Base-by-base conservation (phyloP, 208 protist species). In the Leishmania tarentolae region DNA sequence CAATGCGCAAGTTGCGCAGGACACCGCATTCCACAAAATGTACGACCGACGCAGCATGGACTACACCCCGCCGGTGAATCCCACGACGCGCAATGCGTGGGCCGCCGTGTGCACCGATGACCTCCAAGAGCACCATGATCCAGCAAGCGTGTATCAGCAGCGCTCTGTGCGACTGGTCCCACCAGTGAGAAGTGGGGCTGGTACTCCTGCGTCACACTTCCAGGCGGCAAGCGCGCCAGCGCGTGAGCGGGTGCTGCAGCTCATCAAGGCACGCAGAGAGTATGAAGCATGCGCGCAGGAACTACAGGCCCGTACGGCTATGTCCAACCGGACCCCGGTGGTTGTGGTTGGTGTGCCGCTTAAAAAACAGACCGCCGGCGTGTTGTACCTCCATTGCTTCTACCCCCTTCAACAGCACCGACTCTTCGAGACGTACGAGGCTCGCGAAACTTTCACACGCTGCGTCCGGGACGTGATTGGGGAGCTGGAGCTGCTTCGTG, bases 381-480 rank as follows among this genome's bases (percentile, higher is more conserved):
- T 57, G 11, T 31, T 63, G 24, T 80, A 76, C 31, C 76, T 70
- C 40, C 81, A 70, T 40, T 85, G 82, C 53, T 81, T 78, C 77
- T 85, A 78, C 52, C 11, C 47, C 13, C 82, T 85, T 21, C 69
- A 77, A 19, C 5, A 9, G 40, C 59, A 78, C 52, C 84, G 76
- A 42, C 31, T 79, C n/a, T 85, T 86, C 46, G 37, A 9, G 17
- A 77, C 85, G 13, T 86, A 86, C 75, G 72, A 76, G 47, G 82
- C 78, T 37, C 81, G 85, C 52, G 79, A 31, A 9, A 42, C 24
- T 3, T 85, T 86, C 42, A 24, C 73, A 24, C 76, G 66, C 31
- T 76, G 75, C 42, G 75, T 69, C 7, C 46, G 56, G 37, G 81
- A 75, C 40, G 56, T 80, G 44, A 69, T 79, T 6, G 37, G 46